Conservation (phyloP, 2,329 filamentous ascomycete species). For the Emmonsia crescens region DNA sequence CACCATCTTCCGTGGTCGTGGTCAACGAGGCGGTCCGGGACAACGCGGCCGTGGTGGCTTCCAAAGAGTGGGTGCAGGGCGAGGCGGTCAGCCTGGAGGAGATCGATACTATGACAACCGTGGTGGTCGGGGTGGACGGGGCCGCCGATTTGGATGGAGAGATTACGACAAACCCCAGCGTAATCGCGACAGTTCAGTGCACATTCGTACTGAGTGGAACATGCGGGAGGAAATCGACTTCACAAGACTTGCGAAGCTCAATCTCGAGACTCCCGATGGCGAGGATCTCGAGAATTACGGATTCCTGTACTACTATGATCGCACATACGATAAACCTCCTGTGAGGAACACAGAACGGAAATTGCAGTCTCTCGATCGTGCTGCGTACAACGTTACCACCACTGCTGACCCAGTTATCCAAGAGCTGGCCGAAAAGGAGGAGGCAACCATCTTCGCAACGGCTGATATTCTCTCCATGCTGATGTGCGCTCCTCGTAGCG, state of each 20-base stretch:
- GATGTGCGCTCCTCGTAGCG: slow-evolving; percentile 93
- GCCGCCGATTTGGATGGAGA: slow-evolving; percentile 92
- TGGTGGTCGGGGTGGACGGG: slow-evolving; percentile 56
- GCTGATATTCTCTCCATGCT: slow-evolving; percentile 98
- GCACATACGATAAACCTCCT: slow-evolving; percentile 83
- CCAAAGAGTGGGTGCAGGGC: slow-evolving; percentile 58
- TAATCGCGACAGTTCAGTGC: slow-evolving; percentile 90
- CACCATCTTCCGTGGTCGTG: slow-evolving; percentile 72
- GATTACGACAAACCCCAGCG: slow-evolving; percentile 97
- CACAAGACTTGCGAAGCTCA: slow-evolving; percentile 87
- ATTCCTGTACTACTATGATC: slow-evolving; percentile 98
- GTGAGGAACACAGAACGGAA: slow-evolving; percentile 83
- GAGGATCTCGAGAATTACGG: slow-evolving; percentile 93
- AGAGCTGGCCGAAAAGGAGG: slow-evolving; percentile 88
- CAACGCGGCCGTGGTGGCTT: slow-evolving; percentile 62
- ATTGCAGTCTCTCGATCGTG: slow-evolving; percentile 79
- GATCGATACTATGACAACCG: slow-evolving; percentile 59
- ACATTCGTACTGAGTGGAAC: slow-evolving; percentile 91
- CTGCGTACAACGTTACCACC: slow-evolving; percentile 96
- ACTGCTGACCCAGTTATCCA: slow-evolving; percentile 94
- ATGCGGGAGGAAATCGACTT: slow-evolving; percentile 98
- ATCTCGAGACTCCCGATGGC: slow-evolving; percentile 86
- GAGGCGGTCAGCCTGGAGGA: slow-evolving; percentile 53
- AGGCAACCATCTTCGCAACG: slow-evolving; percentile 93
- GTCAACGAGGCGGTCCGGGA: slow-evolving; percentile 63